phyloP scores from a whole-genome alignment of 345 rosid genomes.

The Brassica incana region DNA sequence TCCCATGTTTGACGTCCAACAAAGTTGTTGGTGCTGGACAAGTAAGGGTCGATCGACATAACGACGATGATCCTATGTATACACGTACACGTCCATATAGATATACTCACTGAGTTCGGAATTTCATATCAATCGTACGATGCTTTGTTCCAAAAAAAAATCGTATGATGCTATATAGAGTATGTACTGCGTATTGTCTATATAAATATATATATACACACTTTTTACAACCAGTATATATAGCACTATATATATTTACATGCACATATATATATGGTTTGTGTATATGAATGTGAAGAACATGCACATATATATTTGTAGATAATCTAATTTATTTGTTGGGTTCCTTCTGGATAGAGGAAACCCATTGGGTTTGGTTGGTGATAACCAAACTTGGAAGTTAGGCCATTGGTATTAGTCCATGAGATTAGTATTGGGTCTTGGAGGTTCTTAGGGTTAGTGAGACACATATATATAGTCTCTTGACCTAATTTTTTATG shows the following conservation, averaged over 20 bases:
- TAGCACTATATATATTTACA: not conserved
- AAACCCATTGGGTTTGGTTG: too few species aligned
- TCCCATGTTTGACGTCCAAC: constrained; percentile 53
- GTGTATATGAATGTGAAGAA: too few species aligned
- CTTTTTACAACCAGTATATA: not conserved
- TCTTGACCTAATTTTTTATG: too few species aligned
- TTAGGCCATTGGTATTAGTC: too few species aligned
- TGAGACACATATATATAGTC: too few species aligned
- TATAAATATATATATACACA: not conserved
- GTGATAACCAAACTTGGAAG: too few species aligned
- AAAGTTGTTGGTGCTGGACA: constrained; percentile 47
- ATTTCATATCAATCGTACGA: not conserved
- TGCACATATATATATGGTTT: not conserved
- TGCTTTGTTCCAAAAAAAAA: too few species aligned
- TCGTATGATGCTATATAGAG: not conserved
- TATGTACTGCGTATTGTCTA: not conserved
- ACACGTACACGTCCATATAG: not conserved
- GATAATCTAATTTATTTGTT: not conserved
- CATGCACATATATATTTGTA: not conserved
- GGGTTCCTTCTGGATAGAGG: too few species aligned
- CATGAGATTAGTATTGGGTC: too few species aligned
- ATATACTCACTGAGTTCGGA: not conserved
- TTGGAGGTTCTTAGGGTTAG: too few species aligned
- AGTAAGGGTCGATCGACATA: constrained; percentile 47
- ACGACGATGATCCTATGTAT: not conserved